phyloP scores from a whole-genome alignment of 1,284 basidiomycete genomes.

The Trichosporon sp. region DNA sequence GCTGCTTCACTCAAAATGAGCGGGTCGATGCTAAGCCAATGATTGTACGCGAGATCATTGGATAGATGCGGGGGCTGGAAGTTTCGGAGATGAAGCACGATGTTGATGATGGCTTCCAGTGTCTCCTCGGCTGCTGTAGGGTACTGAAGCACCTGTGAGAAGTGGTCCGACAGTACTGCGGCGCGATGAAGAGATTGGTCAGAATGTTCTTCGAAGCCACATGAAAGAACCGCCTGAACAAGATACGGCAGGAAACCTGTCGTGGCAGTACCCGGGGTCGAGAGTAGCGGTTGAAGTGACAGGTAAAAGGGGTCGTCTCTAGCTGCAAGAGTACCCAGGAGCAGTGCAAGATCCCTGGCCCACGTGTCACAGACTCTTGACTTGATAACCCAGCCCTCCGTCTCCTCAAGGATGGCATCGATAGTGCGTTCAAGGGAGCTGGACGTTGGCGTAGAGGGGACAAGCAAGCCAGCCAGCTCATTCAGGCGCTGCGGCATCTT shows the following conservation, averaged over 20 bases:
- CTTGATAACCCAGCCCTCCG: conserved; percentile 20
- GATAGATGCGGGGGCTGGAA: conserved; percentile 54
- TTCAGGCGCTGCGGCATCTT: conserved; percentile 7
- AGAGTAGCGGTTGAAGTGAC: conserved; percentile 61
- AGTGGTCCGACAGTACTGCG: conserved; percentile 59
- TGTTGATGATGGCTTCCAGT: conserved; percentile 61
- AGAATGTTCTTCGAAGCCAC: conserved; percentile 17
- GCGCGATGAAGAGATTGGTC: conserved; percentile 6
- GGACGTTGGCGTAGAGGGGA: background rate
- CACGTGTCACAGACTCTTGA: conserved; percentile 50
- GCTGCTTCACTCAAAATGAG: conserved; percentile 68
- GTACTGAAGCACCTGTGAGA: conserved; percentile 51
- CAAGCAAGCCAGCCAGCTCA: conserved; percentile 8
- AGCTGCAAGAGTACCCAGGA: conserved; percentile 62
- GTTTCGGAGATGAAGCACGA: conserved; percentile 74
- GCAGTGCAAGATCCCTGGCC: conserved; percentile 60
- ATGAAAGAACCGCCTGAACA: conserved; percentile 63
- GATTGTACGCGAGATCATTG: conserved; percentile 65
- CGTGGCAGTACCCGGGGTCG: conserved; percentile 59
- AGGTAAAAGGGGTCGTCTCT: conserved; percentile 61
- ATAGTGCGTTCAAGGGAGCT: background rate
- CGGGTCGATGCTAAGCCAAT: conserved; percentile 78
- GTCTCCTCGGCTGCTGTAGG: conserved; percentile 21
- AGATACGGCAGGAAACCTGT: conserved; percentile 65
- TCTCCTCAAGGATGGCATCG: conserved; percentile 3